Percentiles rank a stretch among this genome's conserved stretches.
These are phyloP conservation scores for Collariella sp. DNA, from an alignment of 495 filamentous ascomycete genomes.

Conservation along the genomic window DNA sequence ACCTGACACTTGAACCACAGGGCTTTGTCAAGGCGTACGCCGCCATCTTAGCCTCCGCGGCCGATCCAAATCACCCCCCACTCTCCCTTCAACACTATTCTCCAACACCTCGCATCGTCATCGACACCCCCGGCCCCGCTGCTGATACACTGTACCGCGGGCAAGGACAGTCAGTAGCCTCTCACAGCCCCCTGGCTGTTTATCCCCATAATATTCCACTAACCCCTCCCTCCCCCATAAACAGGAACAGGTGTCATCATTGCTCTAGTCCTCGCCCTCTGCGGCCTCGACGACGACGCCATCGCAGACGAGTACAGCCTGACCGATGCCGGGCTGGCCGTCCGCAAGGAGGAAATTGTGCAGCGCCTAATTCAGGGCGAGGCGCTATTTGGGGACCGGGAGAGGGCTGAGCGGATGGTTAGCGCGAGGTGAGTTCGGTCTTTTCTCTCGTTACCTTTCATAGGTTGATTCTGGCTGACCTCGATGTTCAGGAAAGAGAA, in stretches of 20 bases:
- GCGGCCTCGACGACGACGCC: constrained; percentile 45
- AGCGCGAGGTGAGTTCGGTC: constrained; percentile 34
- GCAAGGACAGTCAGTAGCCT: constrained; percentile 27
- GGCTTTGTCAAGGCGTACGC: constrained; percentile 49
- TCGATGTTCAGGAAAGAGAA: constrained; percentile 41
- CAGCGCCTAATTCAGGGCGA: constrained; percentile 35
- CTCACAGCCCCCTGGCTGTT: constrained; percentile 31
- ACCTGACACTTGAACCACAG: constrained; percentile 9
- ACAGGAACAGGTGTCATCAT: constrained; percentile 52
- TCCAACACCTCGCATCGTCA: constrained; percentile 32
- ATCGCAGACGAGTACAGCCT: constrained; percentile 56
- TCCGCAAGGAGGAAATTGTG: constrained; percentile 36
- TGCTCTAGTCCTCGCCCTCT: constrained; percentile 50
- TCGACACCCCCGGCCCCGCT: constrained; percentile 22
- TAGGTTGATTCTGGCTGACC: too few relatives aligned
- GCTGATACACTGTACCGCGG: constrained; percentile 31
- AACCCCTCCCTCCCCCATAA: constrained; percentile 21
- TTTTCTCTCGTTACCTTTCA: too few relatives aligned
- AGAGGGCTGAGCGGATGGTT: constrained; percentile 44
- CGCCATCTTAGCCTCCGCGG: constrained; percentile 38
- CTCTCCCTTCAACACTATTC: constrained; percentile 35
- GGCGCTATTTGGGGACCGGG: constrained; percentile 35
- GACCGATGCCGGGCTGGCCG: constrained; percentile 46
- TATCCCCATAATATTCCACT: constrained; percentile 15
- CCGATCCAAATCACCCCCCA: constrained; percentile 25